These are phyloP conservation scores for Fusarium scirpi DNA, from an alignment of 2,329 filamentous ascomycete genomes.

Conservation along the genomic window DNA sequence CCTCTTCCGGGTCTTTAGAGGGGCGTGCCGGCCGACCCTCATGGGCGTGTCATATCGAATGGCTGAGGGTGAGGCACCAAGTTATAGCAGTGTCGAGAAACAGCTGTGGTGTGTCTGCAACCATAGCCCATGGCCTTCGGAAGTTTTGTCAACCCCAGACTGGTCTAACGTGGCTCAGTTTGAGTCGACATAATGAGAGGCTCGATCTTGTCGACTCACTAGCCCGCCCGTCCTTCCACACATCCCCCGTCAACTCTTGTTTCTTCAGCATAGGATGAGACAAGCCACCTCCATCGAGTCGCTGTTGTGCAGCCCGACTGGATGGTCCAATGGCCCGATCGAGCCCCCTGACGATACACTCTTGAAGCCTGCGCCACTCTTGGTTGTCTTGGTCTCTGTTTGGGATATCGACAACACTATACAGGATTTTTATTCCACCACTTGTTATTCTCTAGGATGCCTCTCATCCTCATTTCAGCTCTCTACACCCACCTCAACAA, in stretches of 20 bases:
- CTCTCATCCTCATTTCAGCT: slow-evolving; percentile 14
- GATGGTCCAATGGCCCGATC: slow-evolving; percentile 47
- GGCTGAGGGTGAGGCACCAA: slow-evolving; percentile 34
- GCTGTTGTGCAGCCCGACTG: slow-evolving; percentile 47
- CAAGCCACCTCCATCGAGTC: slow-evolving; percentile 46
- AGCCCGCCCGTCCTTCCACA: slow-evolving; percentile 45
- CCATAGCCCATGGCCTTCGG: slow-evolving; percentile 42
- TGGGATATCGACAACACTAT: slow-evolving; percentile 32
- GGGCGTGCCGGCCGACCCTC: slow-evolving; percentile 34
- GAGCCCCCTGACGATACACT: slow-evolving; percentile 47
- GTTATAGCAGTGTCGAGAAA: slow-evolving; percentile 33
- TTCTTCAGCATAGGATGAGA: slow-evolving; percentile 47
- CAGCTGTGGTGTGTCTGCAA: slow-evolving; percentile 38
- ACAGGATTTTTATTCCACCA: slow-evolving; percentile 33
- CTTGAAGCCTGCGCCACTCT: slow-evolving; percentile 46
- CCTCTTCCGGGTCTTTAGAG: slow-evolving; percentile 27
- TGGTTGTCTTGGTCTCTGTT: slow-evolving; percentile 44
- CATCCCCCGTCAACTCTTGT: slow-evolving; percentile 41
- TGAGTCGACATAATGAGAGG: slow-evolving; percentile 43
- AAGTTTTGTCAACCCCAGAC: slow-evolving; percentile 50
- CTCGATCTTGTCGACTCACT: slow-evolving; percentile 46
- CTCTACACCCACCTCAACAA: slow-evolving; percentile 10
- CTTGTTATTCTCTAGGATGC: slow-evolving; percentile 21
- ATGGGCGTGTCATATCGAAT: slow-evolving; percentile 25
- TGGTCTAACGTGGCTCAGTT: slow-evolving; percentile 48